Evolutionary conservation across 345 rosid species (phyloP).

Genomic region (Salix viminalis): DNA sequence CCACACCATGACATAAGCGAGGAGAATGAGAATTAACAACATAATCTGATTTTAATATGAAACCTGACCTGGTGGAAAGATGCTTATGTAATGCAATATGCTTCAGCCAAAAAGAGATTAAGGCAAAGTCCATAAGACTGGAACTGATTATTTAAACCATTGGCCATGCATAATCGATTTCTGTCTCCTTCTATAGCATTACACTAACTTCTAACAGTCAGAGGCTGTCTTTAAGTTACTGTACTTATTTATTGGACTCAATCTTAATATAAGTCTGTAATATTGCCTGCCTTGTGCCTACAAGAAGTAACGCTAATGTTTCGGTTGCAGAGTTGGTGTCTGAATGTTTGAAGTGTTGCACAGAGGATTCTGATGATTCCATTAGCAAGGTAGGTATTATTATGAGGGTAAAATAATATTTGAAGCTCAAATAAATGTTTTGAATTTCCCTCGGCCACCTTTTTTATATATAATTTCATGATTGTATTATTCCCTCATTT

Average conservation of each 20-base stretch:
- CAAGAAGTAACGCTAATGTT: slow-evolving; percentile 6
- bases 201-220: not conserved
- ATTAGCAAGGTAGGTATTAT: slow-evolving; percentile 60
- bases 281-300: not conserved
- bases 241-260: not conserved
- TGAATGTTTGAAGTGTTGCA: slow-evolving; percentile 92
- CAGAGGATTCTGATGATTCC: slow-evolving; percentile 90
- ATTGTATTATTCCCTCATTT: not conserved
- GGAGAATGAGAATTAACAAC: not conserved
- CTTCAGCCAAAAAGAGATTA: not conserved
- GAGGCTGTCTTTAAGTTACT: not conserved
- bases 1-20: not conserved
- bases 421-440: not conserved
- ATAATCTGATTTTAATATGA: not conserved
- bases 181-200: not conserved
- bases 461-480: not conserved
- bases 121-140: not conserved
- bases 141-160: not conserved
- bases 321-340: slow-evolving; percentile 74
- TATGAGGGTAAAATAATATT: not conserved
- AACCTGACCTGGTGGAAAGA: not conserved
- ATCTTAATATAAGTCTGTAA: not conserved
- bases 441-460: not conserved
- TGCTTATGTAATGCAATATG: not conserved
- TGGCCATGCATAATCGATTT: too few species aligned